Conservation (phyloP, 305 asterid species). For the Rubia tinctorum region DNA sequence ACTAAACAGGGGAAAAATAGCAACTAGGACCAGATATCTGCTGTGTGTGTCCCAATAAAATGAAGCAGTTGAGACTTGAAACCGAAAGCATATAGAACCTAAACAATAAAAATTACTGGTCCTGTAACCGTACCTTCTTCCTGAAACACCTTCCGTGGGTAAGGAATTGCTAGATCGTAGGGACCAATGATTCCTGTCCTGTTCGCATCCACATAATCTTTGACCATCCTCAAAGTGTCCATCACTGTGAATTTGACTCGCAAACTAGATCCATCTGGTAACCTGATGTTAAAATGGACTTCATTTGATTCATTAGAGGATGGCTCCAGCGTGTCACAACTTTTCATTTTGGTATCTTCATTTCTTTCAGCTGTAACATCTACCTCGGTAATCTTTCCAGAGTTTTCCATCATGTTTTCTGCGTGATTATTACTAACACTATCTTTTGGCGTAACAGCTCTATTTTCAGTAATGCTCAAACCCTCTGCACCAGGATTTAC, state of each 20-base stretch:
- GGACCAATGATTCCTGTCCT: conserved; percentile 51
- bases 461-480: conserved; percentile 29
- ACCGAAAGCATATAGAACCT: neutral
- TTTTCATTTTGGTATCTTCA: conserved; percentile 38
- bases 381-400: conserved; percentile 34
- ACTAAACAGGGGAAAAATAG: neutral
- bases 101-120: conserved; percentile 15
- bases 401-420: conserved; percentile 29
- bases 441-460: conserved; percentile 26
- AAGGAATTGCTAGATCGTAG: conserved; percentile 77
- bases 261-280: conserved; percentile 74
- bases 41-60: neutral
- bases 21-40: neutral
- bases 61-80: neutral
- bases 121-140: conserved; percentile 57
- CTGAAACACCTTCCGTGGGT: conserved; percentile 88
- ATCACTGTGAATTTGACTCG: conserved; percentile 48
- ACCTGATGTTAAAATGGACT: conserved; percentile 65
- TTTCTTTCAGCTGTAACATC: conserved; percentile 19
- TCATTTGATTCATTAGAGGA: conserved; percentile 45
- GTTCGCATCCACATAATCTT: conserved; percentile 52
- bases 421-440: conserved; percentile 22
- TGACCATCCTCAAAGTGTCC: conserved; percentile 71
- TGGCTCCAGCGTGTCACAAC: conserved; percentile 35
- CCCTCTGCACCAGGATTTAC: conserved; percentile 25